phyloP scores from a whole-genome alignment of 179 eudicot genomes.

The Drosera spatulata region DNA sequence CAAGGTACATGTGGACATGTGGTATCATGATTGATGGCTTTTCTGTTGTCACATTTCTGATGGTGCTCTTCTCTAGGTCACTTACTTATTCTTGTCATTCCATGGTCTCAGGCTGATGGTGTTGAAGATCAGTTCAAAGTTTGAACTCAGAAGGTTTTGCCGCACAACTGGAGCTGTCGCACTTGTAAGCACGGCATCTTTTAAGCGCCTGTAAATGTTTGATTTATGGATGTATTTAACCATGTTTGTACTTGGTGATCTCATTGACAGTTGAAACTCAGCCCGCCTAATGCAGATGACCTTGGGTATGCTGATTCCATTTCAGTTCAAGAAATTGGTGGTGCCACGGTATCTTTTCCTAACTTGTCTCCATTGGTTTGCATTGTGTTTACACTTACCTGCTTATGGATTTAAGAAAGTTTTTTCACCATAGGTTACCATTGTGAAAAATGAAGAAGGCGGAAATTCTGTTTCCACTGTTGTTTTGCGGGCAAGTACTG shows the following conservation, averaged over 20 bases:
- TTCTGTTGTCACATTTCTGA: neutral
- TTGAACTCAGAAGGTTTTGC: constrained; percentile 86
- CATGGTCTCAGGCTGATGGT: constrained; percentile 73
- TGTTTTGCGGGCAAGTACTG: constrained; percentile 88
- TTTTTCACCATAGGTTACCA: constrained; percentile 48
- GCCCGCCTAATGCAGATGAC: constrained; percentile 75
- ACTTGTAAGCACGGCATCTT: constrained; percentile 37
- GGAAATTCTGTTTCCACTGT: constrained; percentile 87
- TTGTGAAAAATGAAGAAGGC: constrained; percentile 90
- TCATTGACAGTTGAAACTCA: constrained; percentile 73
- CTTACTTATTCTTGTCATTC: constrained; percentile 1
- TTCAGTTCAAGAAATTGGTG: constrained; percentile 90
- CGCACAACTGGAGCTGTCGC: constrained; percentile 96
- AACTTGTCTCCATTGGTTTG: neutral
- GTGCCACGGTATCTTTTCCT: constrained; percentile 46
- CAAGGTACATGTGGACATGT: no score
- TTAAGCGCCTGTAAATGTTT: neutral
- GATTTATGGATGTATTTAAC: neutral
- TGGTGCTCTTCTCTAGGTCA: neutral
- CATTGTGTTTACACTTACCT: no score
- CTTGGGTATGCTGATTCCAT: constrained; percentile 83
- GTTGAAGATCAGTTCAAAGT: constrained; percentile 83
- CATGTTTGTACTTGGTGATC: constrained; percentile 6
- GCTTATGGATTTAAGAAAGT: neutral
- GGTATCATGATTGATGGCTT: no score